Percentiles rank a stretch among this genome's conserved stretches.
Evolutionary conservation across 2,329 filamentous ascomycete species (phyloP).

Genomic region (Pseudopithomyces maydicus): DNA sequence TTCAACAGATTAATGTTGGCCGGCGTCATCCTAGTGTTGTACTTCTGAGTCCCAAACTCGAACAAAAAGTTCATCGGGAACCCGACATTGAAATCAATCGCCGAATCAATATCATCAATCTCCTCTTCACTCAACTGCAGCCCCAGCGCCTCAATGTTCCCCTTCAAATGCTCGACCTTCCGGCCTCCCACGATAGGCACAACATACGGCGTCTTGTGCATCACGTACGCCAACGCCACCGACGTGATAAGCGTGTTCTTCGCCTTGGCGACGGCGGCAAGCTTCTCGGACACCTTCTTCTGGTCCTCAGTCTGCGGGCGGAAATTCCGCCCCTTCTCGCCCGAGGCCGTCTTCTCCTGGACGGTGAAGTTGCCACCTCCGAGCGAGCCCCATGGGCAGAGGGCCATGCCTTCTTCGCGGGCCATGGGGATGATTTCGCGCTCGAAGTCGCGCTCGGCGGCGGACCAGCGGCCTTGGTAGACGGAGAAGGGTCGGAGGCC

Average conservation of each 20-base stretch:
- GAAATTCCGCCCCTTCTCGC: conserved; percentile 43
- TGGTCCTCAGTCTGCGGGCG: conserved; percentile 54
- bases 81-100: conserved; percentile 59
- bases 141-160: conserved; percentile 62
- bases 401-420: conserved; percentile 64
- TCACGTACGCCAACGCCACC: conserved; percentile 71
- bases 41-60: conserved; percentile 31
- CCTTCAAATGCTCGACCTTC: conserved; percentile 73
- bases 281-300: conserved; percentile 58
- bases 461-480: conserved; percentile 70
- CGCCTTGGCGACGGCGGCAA: conserved; percentile 63
- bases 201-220: conserved; percentile 72
- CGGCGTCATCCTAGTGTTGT: conserved; percentile 31
- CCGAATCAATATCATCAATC: conserved; percentile 59
- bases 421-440: conserved; percentile 72
- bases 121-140: conserved; percentile 58
- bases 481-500: conserved; percentile 73
- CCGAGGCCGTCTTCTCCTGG: conserved; percentile 33
- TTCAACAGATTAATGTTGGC: conserved; percentile 36
- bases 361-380: conserved; percentile 54
- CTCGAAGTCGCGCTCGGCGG: conserved; percentile 68
- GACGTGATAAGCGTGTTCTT: conserved; percentile 65
- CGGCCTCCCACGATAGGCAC: conserved; percentile 76
- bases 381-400: conserved; percentile 61
- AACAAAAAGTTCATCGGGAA: conserved; percentile 58